Evolutionary conservation across 306 rosid genomes (phyloP).

Genomic region (Castanea sativa): DNA sequence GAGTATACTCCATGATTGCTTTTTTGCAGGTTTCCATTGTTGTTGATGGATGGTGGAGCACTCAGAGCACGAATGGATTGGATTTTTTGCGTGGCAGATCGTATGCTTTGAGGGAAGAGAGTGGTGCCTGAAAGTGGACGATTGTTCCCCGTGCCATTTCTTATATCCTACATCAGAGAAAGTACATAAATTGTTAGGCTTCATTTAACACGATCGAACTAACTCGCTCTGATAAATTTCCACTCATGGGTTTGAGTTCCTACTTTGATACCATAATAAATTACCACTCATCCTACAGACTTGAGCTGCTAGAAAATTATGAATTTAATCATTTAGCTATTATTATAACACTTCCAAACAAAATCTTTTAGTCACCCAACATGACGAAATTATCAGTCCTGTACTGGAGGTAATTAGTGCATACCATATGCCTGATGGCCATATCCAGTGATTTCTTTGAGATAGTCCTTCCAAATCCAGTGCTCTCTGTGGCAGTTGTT

Average conservation of each 20-base stretch:
- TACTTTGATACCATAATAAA: too few relatives aligned
- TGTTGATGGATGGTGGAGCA: slow-evolving; percentile 37
- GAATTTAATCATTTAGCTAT: too few relatives aligned
- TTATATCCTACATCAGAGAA: slow-evolving; percentile 71
- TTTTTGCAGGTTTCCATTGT: slow-evolving; percentile 40
- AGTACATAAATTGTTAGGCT: slow-evolving; percentile 9
- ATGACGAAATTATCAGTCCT: background rate
- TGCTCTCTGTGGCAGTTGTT: slow-evolving; percentile 58
- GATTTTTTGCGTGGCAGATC: slow-evolving; percentile 53
- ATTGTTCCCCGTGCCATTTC: slow-evolving; percentile 60
- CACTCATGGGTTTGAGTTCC: too few relatives aligned
- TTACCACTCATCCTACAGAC: too few relatives aligned
- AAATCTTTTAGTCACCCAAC: background rate
- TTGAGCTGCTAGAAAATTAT: too few relatives aligned
- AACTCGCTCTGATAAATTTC: background rate
- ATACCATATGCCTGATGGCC: slow-evolving; percentile 96
- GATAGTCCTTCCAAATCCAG: slow-evolving; percentile 90
- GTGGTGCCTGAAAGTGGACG: slow-evolving; percentile 81
- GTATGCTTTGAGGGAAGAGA: slow-evolving; percentile 86
- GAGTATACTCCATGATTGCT: slow-evolving; percentile 39
- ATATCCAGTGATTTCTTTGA: slow-evolving; percentile 94
- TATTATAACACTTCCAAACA: too few relatives aligned
- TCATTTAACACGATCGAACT: background rate
- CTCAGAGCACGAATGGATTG: slow-evolving; percentile 51
- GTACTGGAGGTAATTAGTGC: slow-evolving; percentile 13